These are phyloP conservation scores for Lepidium africanum DNA, from an alignment of 345 rosid species.

Conservation along the genomic window DNA sequence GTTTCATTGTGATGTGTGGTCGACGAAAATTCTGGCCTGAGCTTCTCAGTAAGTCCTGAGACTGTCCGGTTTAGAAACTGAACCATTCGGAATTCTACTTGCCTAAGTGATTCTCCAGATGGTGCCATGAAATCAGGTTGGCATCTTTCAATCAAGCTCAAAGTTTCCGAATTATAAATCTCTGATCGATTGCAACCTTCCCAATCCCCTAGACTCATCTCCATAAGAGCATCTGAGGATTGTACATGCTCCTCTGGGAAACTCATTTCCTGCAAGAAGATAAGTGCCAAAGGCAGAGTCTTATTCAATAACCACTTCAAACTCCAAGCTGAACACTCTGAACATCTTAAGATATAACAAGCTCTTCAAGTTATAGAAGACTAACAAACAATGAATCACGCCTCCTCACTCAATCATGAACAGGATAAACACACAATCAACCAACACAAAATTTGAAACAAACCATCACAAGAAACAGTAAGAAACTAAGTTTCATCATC, in stretches of 20 bases:
- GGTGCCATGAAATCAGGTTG: slow-evolving; percentile 94
- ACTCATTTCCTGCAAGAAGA: slow-evolving; percentile 72
- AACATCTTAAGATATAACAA: neutral
- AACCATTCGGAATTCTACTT: slow-evolving; percentile 84
- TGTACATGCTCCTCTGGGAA: slow-evolving; percentile 62
- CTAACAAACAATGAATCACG: neutral
- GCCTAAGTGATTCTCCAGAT: slow-evolving; percentile 87
- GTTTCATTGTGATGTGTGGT: slow-evolving; percentile 36
- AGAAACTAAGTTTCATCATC: neutral
- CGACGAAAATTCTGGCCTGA: slow-evolving; percentile 46
- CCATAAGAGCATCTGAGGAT: slow-evolving; percentile 56
- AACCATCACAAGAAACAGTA: neutral
- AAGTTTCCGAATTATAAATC: slow-evolving; percentile 51
- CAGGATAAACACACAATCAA: neutral
- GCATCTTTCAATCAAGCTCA: slow-evolving; percentile 54
- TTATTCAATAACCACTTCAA: neutral
- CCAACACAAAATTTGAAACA: neutral
- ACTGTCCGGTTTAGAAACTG: slow-evolving; percentile 69
- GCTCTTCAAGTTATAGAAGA: neutral
- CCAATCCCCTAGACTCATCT: slow-evolving; percentile 84
- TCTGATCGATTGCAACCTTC: slow-evolving; percentile 67
- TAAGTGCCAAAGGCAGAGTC: slow-evolving; percentile 10
- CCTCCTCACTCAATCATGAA: neutral
- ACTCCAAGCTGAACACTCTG: neutral
- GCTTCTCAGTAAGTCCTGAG: slow-evolving; percentile 53